Conservation (phyloP, 495 filamentous ascomycete species). For the Pyronema omphalodes region DNA sequence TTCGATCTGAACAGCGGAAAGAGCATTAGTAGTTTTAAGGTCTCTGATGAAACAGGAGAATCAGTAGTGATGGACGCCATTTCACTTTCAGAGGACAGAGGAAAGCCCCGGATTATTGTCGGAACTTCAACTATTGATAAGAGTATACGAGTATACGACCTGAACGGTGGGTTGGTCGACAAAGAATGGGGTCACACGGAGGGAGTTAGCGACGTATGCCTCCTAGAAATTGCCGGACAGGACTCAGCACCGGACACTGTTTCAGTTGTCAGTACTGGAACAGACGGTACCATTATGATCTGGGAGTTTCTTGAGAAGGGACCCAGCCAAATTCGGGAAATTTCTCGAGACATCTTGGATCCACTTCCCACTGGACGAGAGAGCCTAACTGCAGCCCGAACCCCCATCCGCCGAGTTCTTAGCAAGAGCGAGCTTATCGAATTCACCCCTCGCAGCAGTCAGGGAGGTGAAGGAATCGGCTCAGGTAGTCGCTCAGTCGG, state of each 20-base stretch:
- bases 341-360: not conserved
- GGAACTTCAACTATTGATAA: conserved; percentile 87
- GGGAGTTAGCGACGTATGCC: conserved; percentile 62
- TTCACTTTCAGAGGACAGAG: conserved; percentile 34
- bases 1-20: conserved; percentile 60
- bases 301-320: conserved; percentile 34
- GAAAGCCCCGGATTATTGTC: conserved; percentile 39
- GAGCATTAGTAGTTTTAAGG: conserved; percentile 53
- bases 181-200: conserved; percentile 91
- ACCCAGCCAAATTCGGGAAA: conserved; percentile 31
- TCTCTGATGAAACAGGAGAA: conserved; percentile 62
- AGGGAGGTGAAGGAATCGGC: conserved; percentile 32
- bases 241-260: conserved; percentile 22
- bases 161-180: conserved; percentile 54
- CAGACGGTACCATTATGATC: conserved; percentile 74
- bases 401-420: conserved; percentile 53
- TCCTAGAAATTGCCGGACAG: conserved; percentile 41
- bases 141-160: conserved; percentile 75
- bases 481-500: conserved; percentile 22
- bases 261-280: conserved; percentile 53
- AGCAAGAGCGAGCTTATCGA: conserved; percentile 62
- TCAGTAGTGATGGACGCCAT: conserved; percentile 67
- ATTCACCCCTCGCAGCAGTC: conserved; percentile 28
- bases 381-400: conserved; percentile 34
- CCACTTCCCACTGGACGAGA: conserved; percentile 18